Evolutionary conservation across 2,329 filamentous ascomycete species (phyloP), one percentile per base, ranked within the genome.

Genomic region (Verruconis gallopava): DNA sequence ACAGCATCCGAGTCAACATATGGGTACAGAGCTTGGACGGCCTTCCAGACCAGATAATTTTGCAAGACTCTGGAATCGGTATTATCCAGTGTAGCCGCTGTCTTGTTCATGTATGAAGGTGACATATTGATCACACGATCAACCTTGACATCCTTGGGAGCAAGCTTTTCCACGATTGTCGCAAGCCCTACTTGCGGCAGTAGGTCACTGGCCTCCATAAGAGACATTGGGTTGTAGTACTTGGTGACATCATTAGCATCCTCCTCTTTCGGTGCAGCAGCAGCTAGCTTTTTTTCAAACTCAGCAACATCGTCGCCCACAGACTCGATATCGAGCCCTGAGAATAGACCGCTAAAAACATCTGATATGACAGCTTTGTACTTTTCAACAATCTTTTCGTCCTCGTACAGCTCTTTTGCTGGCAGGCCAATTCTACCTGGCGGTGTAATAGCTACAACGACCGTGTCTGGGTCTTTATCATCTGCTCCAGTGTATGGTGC

Each of bases 21-120:
- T 2, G 57, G 51, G 17, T 67, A 63, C 51, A 73, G 73, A 2
- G 61, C 54, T 38, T 73, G 64, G 11, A 82, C 68, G 12, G 72
- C 57, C 49, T 79, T 78, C 77, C 78, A 81, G 18, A 73, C 56
- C 46, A 82, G 66, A 51, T 77, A 83, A n/a, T 67, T 63, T 46
- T 76, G 68, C 2, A 84, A 53, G 0, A 72, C 68, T 33, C 77
- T 70, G 38, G 66, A 63, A 0, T 71, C 56, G 1, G 73, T 73
- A 2, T 67, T 58, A 1, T 65, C 56, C 15, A 85, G 50, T 28
- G 80, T 71, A 1, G 61, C 53, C 4, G 74, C 71, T 1, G 82
- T 53, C 5, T 72, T 69, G 39, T 71, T 65, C 50, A 81, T 62
- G 50, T 81, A 81, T 1, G 67, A 61, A 0, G 77, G 75, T 1